Evolutionary conservation across 208 protist species (phyloP).

Genomic region (Trypanosoma brucei): DNA sequence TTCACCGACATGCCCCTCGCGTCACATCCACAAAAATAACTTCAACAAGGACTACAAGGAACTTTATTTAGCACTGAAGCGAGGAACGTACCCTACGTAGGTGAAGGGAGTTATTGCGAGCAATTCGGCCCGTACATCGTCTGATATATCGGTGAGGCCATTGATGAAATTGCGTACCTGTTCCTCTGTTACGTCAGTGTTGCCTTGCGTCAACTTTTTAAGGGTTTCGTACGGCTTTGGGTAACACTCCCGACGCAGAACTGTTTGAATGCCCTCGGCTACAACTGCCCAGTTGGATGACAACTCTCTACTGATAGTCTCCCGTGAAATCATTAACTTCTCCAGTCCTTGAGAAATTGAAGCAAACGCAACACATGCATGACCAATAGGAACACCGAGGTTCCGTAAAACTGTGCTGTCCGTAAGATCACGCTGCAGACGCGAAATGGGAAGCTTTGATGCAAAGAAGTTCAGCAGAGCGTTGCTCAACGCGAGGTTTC

Average conservation of each 20-base stretch:
- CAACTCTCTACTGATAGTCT: conserved; percentile 78
- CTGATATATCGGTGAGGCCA: conserved; percentile 68
- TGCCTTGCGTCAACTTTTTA: conserved; percentile 90
- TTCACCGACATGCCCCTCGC: too few species aligned
- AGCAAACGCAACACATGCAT: conserved; percentile 84
- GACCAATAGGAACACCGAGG: conserved; percentile 89
- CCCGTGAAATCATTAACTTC: conserved; percentile 86
- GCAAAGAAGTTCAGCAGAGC: conserved; percentile 92
- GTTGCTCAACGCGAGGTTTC: conserved; percentile 93
- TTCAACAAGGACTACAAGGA: too few species aligned
- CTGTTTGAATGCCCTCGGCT: conserved; percentile 93
- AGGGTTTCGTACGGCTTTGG: conserved; percentile 92
- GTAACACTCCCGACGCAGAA: conserved; percentile 91
- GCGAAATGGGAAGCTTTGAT: conserved; percentile 92
- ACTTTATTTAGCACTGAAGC: not conserved
- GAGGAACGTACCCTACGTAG: conserved; percentile 72
- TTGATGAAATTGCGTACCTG: conserved; percentile 82
- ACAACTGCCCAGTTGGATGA: conserved; percentile 93
- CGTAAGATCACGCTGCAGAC: conserved; percentile 93
- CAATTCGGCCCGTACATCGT: conserved; percentile 87
- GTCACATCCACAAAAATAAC: too few species aligned
- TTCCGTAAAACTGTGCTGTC: conserved; percentile 95
- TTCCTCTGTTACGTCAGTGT: conserved; percentile 64
- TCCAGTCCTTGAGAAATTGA: conserved; percentile 83
- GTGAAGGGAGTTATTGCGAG: conserved; percentile 78